Evolutionary conservation across 2,329 filamentous ascomycete genomes (phyloP), one percentile per base, ranked within the genome.

Genomic region (Aspergillus jensenii): DNA sequence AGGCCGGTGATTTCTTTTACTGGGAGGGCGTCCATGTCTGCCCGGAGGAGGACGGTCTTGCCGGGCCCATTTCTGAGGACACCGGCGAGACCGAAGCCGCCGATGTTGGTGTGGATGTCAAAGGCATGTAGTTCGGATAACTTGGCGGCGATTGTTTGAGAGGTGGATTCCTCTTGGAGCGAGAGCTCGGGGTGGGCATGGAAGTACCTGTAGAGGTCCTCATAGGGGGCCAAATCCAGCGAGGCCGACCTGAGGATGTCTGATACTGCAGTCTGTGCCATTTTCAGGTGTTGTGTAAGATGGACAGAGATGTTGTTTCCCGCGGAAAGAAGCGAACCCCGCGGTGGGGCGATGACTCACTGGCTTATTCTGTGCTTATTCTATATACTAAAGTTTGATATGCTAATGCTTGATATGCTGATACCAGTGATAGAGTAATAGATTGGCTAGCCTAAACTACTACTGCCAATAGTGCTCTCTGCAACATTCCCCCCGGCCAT

Each of bases 121-220:
- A 66, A 73, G 7, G 57, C 64, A 35, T 68, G 56, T 5, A 74
- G 55, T 12, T 63, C 50, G 23, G 65, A 55, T 2, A 87, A 74
- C 56, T 79, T 71, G 2, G 69, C 62, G 2, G 78, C 75, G 43
- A 84, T 75, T 0, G 70, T 79, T 17, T 76, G 67, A 0, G 84
- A 81, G 0, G 84, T 87, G 41, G 78, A 68, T 17, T 75, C 67
- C 66, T 87, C 85, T 67, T 82, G 83, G 2, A 78, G 76, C 0
- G 84, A 86, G 27, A 88, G 79, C 52, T 86, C 85, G 0, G 86
- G 85, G 62, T 86, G 72, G 12, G 76, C 69, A 66, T 88, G 85
- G 54, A 87, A 79, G 65, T 85, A 70, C 62, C 81, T 85, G 76
- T 87, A 88, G 4, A 84, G 71, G 2, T 71, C 69, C 71, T 87